These are phyloP conservation scores for Phytophthora hybrid DNA, from an alignment of 352 stramenopile species.

Conservation along the genomic window DNA sequence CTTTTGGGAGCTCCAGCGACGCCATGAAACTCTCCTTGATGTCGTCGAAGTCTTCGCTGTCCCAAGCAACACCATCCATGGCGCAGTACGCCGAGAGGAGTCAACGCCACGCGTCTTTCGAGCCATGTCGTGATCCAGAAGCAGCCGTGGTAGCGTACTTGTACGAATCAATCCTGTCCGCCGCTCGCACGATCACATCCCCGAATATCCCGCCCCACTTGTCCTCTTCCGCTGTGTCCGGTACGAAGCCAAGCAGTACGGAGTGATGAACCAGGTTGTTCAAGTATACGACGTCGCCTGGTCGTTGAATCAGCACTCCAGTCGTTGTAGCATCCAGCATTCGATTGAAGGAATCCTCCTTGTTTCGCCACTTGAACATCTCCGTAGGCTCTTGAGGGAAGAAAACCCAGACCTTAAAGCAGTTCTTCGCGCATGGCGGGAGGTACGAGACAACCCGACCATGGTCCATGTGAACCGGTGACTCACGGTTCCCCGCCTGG, in stretches of 20 bases:
- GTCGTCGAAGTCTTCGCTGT: too few species aligned
- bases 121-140: background rate
- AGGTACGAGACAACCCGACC: conserved; percentile 9
- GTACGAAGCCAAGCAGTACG: background rate
- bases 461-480: conserved; percentile 12
- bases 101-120: background rate
- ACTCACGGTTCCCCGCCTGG: conserved; percentile 6
- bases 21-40: too few species aligned
- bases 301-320: background rate
- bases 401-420: conserved; percentile 24
- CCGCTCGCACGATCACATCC: conserved; percentile 2
- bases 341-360: conserved; percentile 5
- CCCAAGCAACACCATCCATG: too few species aligned
- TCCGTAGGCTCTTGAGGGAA: background rate
- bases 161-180: conserved; percentile 3
- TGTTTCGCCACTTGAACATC: background rate
- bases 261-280: conserved; percentile 6
- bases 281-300: conserved; percentile 13
- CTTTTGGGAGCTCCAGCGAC: too few species aligned
- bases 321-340: conserved; percentile 3
- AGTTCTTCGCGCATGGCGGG: background rate
- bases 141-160: conserved; percentile 1
- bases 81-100: too few species aligned
- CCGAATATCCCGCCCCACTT: conserved; percentile 1
- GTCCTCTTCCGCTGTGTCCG: background rate